phyloP scores from a whole-genome alignment of 768 basidiomycete species.

The Tricholoma sp. region DNA sequence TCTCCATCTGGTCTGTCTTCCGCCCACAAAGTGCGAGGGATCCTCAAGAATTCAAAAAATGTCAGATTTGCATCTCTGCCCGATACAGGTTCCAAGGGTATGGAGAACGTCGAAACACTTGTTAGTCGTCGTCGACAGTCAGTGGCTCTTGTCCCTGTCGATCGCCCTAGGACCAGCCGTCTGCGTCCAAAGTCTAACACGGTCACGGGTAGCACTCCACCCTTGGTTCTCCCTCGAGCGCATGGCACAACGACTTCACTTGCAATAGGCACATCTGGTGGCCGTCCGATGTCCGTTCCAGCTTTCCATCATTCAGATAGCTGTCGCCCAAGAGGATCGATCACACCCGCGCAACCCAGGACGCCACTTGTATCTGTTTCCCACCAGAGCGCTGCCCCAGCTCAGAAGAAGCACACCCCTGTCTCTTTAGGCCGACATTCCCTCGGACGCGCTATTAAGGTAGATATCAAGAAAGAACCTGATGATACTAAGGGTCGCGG shows the following conservation, averaged over 20 bases:
- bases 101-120: not conserved
- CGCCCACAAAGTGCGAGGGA: constrained; percentile 25
- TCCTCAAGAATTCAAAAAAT: constrained; percentile 35
- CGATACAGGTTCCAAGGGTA: constrained; percentile 4
- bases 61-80: constrained; percentile 40
- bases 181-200: constrained; percentile 7
- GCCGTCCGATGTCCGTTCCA: constrained; percentile 4
- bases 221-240: not conserved
- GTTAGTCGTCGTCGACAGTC: not conserved
- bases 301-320: constrained; percentile 1
- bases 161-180: not conserved
- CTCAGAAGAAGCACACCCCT: constrained; percentile 10
- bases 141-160: not conserved
- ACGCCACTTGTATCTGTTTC: constrained; percentile 5
- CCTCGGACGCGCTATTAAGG: constrained; percentile 25
- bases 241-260: not conserved
- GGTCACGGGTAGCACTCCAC: not conserved
- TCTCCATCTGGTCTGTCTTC: constrained; percentile 9
- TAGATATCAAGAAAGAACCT: constrained; percentile 12
- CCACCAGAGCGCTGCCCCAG: constrained; percentile 8
- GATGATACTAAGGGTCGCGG: constrained; percentile 10
- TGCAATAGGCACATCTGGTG: not conserved
- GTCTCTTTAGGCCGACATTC: constrained; percentile 27
- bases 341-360: not conserved
- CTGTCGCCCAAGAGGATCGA: not conserved